Evolutionary conservation across 805 yeast species (phyloP).

Genomic region (Yamadazyma sp.): DNA sequence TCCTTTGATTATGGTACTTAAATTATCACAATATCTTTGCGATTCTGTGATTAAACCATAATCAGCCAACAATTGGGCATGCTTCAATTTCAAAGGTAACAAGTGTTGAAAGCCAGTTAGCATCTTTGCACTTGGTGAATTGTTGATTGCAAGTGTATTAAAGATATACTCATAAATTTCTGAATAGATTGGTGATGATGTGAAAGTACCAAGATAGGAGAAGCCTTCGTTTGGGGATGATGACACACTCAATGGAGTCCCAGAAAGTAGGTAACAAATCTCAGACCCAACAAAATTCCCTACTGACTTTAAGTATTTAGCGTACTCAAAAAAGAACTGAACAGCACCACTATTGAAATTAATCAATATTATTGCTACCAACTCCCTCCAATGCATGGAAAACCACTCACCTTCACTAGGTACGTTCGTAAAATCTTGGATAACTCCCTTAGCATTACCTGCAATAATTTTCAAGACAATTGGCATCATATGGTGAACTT

Average conservation of each 20-base stretch:
- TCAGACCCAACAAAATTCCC: slow-evolving; percentile 37
- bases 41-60: slow-evolving; percentile 57
- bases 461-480: slow-evolving; percentile 59
- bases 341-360: slow-evolving; percentile 28
- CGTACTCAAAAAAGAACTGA: slow-evolving; percentile 51
- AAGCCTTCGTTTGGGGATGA: slow-evolving; percentile 13
- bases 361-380: slow-evolving; percentile 33
- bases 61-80: slow-evolving; percentile 70
- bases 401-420: slow-evolving; percentile 49
- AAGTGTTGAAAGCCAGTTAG: slow-evolving; percentile 50
- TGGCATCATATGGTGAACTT: slow-evolving; percentile 46
- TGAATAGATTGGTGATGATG: slow-evolving; percentile 44
- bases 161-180: slow-evolving; percentile 67
- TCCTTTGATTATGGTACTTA: slow-evolving; percentile 25
- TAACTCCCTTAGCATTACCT: slow-evolving; percentile 55
- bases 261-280: slow-evolving; percentile 45
- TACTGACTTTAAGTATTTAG: slow-evolving; percentile 37
- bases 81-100: slow-evolving; percentile 58
- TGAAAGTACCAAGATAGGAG: slow-evolving; percentile 27
- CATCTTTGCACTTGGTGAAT: slow-evolving; percentile 22
- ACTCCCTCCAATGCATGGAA: slow-evolving; percentile 47
- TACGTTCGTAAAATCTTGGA: slow-evolving; percentile 46
- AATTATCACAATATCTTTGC: slow-evolving; percentile 57
- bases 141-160: slow-evolving; percentile 8
- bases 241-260: slow-evolving; percentile 28